Base-by-base conservation (phyloP, 2,329 filamentous ascomycete genomes). In the Fusarium newnesense region DNA sequence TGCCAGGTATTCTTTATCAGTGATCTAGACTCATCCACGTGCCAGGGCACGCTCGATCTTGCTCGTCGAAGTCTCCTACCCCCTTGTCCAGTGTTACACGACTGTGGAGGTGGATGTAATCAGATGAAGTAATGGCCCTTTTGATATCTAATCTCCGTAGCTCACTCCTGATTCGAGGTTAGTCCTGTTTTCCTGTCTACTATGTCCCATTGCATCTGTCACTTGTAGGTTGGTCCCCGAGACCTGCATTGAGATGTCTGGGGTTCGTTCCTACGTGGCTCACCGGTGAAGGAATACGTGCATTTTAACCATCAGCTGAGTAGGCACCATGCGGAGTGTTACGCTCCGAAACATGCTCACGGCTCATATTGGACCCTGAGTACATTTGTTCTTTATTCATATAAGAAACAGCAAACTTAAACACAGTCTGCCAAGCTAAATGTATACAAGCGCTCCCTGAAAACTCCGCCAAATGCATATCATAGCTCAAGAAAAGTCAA, bases 401-500 rank as follows among this genome's bases (percentile, higher is more conserved):
- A 52, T 62, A n/a, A 24, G 11, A 52, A 47, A 39, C 49, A 39
- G 52, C 58, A 58, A 67, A 40, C 26, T 42, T 62, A 40, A 56
- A 30, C 39, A 64, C 61, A 56, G 34, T 64, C 59, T 67, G 37
- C 36, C 56, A 54, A 53, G 59, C 47, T 61, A 63, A 46, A 57
- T 64, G 61, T 59, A 69, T 54, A 57, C 59, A 71, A 69, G 67
- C 69, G 69, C 64, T 73, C 68, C 63, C 32, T 40, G 28, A 40
- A 43, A 60, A 77, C 66, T 74, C 72, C 50, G 34, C 49, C 50
- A 64, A 44, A 76, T 69, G 61, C 65, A 66, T 54, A 54, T 52
- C 30, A 30, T 5, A 66, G 39, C 32, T 56, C 61, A 81, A 37
- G 83, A 85, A 75, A 87, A 85, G 54, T 94, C 94, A 80, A 98